Base-by-base conservation (phyloP, 129 eudicot genomes). In the Apium graveolens region DNA sequence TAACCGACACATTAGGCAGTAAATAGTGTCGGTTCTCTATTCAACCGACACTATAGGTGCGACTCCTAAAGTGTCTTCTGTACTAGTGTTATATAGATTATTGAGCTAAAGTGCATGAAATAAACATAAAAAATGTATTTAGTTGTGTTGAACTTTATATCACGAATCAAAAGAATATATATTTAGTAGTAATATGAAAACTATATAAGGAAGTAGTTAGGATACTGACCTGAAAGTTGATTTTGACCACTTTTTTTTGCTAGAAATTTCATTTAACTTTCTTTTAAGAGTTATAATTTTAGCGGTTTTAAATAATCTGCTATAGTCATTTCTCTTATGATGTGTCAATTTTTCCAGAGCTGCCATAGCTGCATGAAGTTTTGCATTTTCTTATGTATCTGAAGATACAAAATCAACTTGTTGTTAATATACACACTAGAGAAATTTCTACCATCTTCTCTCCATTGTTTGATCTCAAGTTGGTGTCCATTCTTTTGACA, bases 281-380 rank as follows among this genome's bases (percentile, higher is more conserved):
- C 81, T 87, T 63, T 94, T 94, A 12, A 90, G 92, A 11, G 86
- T 83, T 83, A 85, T 87, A 76, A 85, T 81, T 76, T 89, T 93
- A 42, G 42, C 42, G 6, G 29, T 43, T 53, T 75, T 84, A 82
- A 80, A 42, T 0, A 76, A 68, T 38, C 88, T 39, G 27, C 53
- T 18, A 27, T 53, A 85, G 24, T 5, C 7, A 49, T 17, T 69
- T 37, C 53, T 76, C 17, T 20, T 55, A 21, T 68, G n/a, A 17
- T 21, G n/a, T 5, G 74, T 55, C 77, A 89, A 66, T 82, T 86
- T 81, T 8, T 53, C 51, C 24, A 94, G 69, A 60, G 98, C 97
- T 31, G 84, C 96, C 78, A 88, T 87, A 24, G 98, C 97, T 29
- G 98, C 98, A 70, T 85, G 92, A 81, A 94, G 96, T 85, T 84